Percentiles rank a stretch among this genome's conserved stretches.
Evolutionary conservation across 257 asterid species (phyloP).

Genomic region (Solanum sparsipilum): DNA sequence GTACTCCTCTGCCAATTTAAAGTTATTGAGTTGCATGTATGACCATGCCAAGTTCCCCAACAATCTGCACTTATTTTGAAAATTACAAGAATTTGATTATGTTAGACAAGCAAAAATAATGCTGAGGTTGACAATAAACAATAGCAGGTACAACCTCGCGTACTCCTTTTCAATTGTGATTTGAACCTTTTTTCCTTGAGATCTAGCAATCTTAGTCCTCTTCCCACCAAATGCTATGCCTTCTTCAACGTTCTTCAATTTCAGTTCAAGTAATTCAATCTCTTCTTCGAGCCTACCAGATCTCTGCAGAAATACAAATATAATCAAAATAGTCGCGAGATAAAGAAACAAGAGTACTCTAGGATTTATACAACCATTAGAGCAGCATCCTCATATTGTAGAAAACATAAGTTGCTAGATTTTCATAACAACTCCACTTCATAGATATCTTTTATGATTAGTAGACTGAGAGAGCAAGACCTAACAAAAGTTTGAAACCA

Average conservation of each 20-base stretch:
- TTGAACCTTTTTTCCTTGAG: conserved; percentile 74
- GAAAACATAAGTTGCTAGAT: background rate
- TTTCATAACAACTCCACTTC: background rate
- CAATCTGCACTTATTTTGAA: conserved; percentile 34
- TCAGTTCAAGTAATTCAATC: conserved; percentile 48
- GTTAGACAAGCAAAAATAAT: background rate
- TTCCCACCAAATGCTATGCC: conserved; percentile 62
- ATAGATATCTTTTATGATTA: background rate
- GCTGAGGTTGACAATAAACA: background rate
- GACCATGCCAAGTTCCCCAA: conserved; percentile 97
- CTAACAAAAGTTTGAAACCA: background rate
- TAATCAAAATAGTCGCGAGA: background rate
- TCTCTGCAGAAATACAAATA: conserved; percentile 33
- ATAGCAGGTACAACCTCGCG: conserved; percentile 36
- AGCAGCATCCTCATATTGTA: background rate
- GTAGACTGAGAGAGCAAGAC: background rate
- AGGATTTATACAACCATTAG: background rate
- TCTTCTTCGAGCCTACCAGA: conserved; percentile 74
- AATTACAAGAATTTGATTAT: background rate
- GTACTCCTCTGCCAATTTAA: conserved; percentile 60
- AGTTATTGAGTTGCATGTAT: conserved; percentile 60
- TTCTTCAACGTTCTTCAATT: conserved; percentile 64
- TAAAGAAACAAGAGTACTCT: background rate
- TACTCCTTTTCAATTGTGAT: conserved; percentile 78
- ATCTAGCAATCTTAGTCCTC: conserved; percentile 69